These are phyloP conservation scores for Mycena galopus DNA, from an alignment of 768 basidiomycete genomes.

Conservation along the genomic window DNA sequence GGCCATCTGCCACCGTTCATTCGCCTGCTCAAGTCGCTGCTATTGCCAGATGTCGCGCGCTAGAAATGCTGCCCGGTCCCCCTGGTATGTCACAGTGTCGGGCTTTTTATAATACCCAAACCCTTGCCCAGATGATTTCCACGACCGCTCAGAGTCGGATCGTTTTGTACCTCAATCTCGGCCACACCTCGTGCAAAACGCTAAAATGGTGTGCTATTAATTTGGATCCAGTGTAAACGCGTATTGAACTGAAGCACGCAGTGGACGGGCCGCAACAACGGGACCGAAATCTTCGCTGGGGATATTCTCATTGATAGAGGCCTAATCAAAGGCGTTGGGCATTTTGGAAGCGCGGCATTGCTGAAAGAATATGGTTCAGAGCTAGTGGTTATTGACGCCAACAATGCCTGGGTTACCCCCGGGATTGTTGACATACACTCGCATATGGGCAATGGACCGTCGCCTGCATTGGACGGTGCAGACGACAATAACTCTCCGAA, in stretches of 20 bases:
- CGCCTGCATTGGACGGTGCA: constrained; percentile 66
- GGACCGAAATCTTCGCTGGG: constrained; percentile 72
- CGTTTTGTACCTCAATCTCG: constrained; percentile 74
- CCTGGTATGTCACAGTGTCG: constrained; percentile 12
- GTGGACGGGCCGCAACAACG: constrained; percentile 84
- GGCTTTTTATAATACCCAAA: too few relatives aligned
- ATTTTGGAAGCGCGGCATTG: constrained; percentile 49
- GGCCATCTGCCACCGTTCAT: neutral
- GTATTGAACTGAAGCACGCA: neutral
- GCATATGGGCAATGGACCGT: constrained; percentile 69
- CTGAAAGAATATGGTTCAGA: constrained; percentile 47
- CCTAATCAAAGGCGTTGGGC: constrained; percentile 71
- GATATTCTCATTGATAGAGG: constrained; percentile 81
- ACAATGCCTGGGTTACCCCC: constrained; percentile 86
- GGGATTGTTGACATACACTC: constrained; percentile 79
- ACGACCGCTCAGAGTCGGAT: constrained; percentile 68
- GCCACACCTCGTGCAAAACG: constrained; percentile 77
- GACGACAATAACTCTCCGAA: constrained; percentile 69
- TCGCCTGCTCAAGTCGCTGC: constrained; percentile 34
- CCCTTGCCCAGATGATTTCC: constrained; percentile 53
- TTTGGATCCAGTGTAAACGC: neutral
- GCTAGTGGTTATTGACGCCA: constrained; percentile 69
- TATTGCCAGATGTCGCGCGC: constrained; percentile 59
- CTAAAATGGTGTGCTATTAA: constrained; percentile 62
- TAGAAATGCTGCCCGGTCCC: constrained; percentile 57